phyloP scores from a whole-genome alignment of 2,329 filamentous ascomycete genomes.

The Venturia nashicola region DNA sequence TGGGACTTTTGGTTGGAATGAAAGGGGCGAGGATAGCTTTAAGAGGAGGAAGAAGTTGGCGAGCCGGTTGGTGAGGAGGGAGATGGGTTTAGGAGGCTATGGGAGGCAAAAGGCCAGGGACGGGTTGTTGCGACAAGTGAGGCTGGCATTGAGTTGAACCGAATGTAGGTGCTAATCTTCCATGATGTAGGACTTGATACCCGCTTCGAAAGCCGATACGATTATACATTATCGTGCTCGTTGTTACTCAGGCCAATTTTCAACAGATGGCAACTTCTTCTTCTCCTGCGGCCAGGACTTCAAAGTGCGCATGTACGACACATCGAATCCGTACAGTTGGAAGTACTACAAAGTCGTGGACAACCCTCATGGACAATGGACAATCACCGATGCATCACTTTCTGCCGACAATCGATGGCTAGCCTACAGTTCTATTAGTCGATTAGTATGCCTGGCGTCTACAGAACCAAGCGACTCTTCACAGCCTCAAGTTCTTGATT shows the following conservation, averaged over 20 bases:
- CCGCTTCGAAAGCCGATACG: constrained; percentile 64
- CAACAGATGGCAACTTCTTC: constrained; percentile 94
- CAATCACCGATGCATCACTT: constrained; percentile 82
- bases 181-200: constrained; percentile 54
- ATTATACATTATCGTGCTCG: constrained; percentile 78
- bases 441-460: constrained; percentile 70
- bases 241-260: constrained; percentile 94
- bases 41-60: constrained; percentile 51
- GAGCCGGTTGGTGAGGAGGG: constrained; percentile 64
- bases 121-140: constrained; percentile 67
- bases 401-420: constrained; percentile 87
- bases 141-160: constrained; percentile 49
- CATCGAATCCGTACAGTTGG: constrained; percentile 90
- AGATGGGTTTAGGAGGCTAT: constrained; percentile 57
- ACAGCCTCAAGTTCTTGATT: constrained; percentile 20
- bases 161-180: constrained; percentile 33
- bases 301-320: constrained; percentile 93
- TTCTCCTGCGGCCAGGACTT: constrained; percentile 89
- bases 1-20: constrained; percentile 64
- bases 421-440: constrained; percentile 82
- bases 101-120: constrained; percentile 48
- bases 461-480: constrained; percentile 75
- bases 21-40: constrained; percentile 36
- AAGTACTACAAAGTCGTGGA: constrained; percentile 80
- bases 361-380: constrained; percentile 87